Evolutionary conservation across 306 rosid genomes (phyloP).

Genomic region (Quercus dentata): DNA sequence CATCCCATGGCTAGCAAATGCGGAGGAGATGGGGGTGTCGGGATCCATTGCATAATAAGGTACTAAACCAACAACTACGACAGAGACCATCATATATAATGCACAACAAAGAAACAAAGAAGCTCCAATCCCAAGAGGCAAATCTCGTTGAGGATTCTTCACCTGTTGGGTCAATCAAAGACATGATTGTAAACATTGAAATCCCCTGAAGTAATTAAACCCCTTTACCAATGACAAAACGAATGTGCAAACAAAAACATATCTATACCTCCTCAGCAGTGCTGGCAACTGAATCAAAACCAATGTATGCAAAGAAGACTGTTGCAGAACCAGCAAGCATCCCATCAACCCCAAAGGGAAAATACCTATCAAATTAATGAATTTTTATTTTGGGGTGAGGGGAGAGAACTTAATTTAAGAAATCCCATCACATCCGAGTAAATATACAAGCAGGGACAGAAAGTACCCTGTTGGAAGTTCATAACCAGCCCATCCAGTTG

Average conservation of each 20-base stretch:
- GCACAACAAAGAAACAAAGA: constrained; percentile 81
- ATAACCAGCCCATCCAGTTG: constrained; percentile 93
- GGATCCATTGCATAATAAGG: constrained; percentile 88
- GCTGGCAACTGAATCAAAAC: constrained; percentile 91
- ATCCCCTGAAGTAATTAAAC: neutral
- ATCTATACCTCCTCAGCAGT: constrained; percentile 88
- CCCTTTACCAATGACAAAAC: neutral
- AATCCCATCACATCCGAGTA: neutral
- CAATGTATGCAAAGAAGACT: constrained; percentile 88
- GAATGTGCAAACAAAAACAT: neutral
- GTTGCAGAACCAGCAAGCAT: constrained; percentile 98
- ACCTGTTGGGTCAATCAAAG: constrained; percentile 52
- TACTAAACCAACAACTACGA: constrained; percentile 84
- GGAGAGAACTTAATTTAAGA: constrained; percentile 15
- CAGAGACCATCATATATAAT: constrained; percentile 78
- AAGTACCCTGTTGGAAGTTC: constrained; percentile 71
- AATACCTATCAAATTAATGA: constrained; percentile 47
- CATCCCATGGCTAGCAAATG: constrained; percentile 78
- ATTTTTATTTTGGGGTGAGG: neutral
- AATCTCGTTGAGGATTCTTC: constrained; percentile 87
- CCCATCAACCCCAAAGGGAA: constrained; percentile 87
- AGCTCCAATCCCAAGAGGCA: constrained; percentile 80
- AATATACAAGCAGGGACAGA: constrained; percentile 11
- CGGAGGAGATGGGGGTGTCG: constrained; percentile 90
- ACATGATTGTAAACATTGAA: constrained; percentile 12